Evolutionary conservation across 305 asterid genomes (phyloP).

Genomic region (Fraxinus sp.): DNA sequence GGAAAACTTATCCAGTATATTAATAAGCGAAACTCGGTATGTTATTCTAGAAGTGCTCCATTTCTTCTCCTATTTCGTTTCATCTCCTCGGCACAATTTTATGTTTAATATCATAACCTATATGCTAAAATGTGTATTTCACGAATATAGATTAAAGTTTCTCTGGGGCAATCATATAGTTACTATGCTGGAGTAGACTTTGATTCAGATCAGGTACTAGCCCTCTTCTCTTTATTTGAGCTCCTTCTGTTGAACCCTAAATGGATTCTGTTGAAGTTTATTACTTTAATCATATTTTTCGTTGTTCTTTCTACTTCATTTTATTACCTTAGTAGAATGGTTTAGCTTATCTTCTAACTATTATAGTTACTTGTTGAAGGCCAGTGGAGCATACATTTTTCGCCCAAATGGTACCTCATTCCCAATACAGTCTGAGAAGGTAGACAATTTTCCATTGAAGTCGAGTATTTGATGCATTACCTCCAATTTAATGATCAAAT

Average conservation of each 20-base stretch:
- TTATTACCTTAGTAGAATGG: neutral
- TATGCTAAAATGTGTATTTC: conserved; percentile 19
- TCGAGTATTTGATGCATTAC: neutral
- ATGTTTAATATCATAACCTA: neutral
- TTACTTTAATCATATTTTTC: neutral
- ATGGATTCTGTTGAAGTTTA: conserved; percentile 13
- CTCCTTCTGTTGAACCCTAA: neutral
- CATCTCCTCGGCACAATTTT: neutral
- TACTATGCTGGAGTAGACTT: conserved; percentile 62
- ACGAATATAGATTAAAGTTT: conserved; percentile 52
- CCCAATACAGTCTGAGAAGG: conserved; percentile 59
- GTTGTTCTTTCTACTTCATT: neutral
- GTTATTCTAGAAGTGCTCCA: conserved; percentile 16
- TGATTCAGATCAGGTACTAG: conserved; percentile 51
- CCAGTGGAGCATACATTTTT: conserved; percentile 89
- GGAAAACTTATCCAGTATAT: conserved; percentile 65
- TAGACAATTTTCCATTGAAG: conserved; percentile 26
- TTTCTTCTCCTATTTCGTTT: neutral
- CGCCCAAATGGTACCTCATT: conserved; percentile 73
- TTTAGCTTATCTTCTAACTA: neutral
- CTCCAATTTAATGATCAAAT: conserved; percentile 20
- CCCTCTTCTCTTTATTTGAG: conserved; percentile 4
- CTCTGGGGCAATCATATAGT: conserved; percentile 78
- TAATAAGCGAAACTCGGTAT: conserved; percentile 66
- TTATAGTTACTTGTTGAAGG: conserved; percentile 45